phyloP scores from a whole-genome alignment of 1,139 yeast genomes.

The Protomyces inouyei region DNA sequence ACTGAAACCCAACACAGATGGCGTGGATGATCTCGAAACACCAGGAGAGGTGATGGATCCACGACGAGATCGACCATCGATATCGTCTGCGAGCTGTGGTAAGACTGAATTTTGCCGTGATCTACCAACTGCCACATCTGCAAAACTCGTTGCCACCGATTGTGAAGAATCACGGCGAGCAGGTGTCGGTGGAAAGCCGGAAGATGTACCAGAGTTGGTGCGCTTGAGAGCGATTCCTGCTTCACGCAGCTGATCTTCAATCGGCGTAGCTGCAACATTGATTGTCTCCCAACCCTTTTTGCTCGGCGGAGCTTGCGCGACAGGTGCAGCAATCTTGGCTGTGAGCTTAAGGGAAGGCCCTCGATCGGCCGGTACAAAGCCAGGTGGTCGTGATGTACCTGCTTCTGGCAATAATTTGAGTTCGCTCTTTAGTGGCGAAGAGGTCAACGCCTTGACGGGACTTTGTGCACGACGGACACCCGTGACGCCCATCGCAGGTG shows the following conservation, averaged over 20 bases:
- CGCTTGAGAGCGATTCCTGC: neutral
- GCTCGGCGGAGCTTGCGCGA: neutral
- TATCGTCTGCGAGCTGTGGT: neutral
- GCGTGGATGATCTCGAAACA: neutral
- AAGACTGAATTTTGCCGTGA: neutral
- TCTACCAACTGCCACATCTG: neutral
- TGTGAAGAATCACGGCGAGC: neutral
- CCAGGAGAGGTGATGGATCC: neutral
- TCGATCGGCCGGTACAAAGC: neutral
- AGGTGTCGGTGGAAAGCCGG: neutral
- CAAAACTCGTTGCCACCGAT: neutral
- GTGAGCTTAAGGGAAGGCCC: neutral
- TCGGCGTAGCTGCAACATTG: neutral
- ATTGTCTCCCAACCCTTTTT: neutral
- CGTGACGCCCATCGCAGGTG: neutral
- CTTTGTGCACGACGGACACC: slow-evolving; percentile 5
- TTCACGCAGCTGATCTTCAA: neutral
- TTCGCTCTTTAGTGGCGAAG: neutral
- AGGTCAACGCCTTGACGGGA: neutral
- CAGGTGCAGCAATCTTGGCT: neutral
- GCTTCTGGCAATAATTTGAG: neutral
- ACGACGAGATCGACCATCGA: neutral
- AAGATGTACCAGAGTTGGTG: neutral
- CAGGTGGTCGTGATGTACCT: neutral
- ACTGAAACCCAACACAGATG: neutral